Base-by-base conservation (phyloP, 192 early-diverging fungal genomes). In the Coemansia sp. region DNA sequence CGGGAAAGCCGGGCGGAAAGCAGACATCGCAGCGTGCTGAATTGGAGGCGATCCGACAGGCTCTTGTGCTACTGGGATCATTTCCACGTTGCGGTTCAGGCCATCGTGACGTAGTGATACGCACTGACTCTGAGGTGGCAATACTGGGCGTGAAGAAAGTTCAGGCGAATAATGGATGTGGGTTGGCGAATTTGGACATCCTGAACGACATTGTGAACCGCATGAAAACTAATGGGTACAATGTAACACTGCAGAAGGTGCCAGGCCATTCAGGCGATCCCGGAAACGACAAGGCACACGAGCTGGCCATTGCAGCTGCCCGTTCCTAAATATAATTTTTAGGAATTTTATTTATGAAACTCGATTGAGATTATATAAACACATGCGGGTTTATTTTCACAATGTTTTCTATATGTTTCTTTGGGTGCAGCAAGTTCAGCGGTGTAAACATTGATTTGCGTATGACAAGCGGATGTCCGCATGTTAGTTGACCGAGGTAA, bases 41-140 rank as follows among this genome's bases (percentile, higher is more conserved):
- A 12, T 12, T 61, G 6, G 60, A 61, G 16, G 60, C 60, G 0
- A 47, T 61, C 9, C 60, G 60, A 21, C 45, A 50, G 27, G 60
- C 60, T 2, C 45, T 61, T 2, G 14, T 50, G 3, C 41, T 38
- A 29, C 47, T 61, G 19, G 43, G 35, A 1, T 11, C 25, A 8
- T 31, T 35, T 10, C 9, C 6, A 1, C 60, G 17, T 0, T 8
- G 23, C 14, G 23, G 25, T 5, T 29, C 29, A 0, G 49, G 49
- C 16, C 60, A 50, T 27, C 27, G n/a, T 1, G 29, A 27, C 1
- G 54, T 61, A 16, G 10, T 50, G 3, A 61, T 61, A 16, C 47
- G 60, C 8, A 21, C 60, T 6, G 60, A 50, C 19, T 61, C 47
- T 27, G 48, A 50, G 7, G n/a, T 19, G 16, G 27, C 45, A 5